These are phyloP conservation scores for Diplosphaera chodatii DNA, from an alignment of 139 green algal species.

Conservation along the genomic window DNA sequence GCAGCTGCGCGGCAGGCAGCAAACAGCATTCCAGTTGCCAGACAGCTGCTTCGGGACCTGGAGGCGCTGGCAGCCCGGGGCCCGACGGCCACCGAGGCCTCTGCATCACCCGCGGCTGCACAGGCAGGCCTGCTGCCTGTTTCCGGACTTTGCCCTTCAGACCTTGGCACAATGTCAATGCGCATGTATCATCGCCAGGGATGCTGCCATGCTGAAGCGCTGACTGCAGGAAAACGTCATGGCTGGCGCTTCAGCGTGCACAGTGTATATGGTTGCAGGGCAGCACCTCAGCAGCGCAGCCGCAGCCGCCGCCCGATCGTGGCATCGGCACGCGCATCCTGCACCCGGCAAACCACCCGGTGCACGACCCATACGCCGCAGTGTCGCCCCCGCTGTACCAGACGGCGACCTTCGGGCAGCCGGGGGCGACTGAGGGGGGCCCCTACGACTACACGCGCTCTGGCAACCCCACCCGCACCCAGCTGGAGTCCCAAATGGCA, in stretches of 20 bases:
- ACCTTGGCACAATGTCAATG: too few relatives aligned
- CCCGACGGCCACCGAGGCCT: slow-evolving; percentile 12
- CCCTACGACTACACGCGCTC: slow-evolving; percentile 96
- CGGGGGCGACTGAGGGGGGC: slow-evolving; percentile 67
- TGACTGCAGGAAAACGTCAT: too few relatives aligned
- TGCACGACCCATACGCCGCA: slow-evolving; percentile 72
- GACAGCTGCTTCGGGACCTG: slow-evolving; percentile 39
- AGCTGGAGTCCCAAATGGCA: slow-evolving; percentile 72
- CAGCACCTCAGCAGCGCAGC: not conserved
- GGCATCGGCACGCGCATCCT: slow-evolving; percentile 36
- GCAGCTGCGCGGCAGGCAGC: slow-evolving; percentile 21
- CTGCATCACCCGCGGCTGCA: slow-evolving; percentile 2
- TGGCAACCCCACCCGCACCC: slow-evolving; percentile 89
- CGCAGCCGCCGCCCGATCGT: too few relatives aligned
- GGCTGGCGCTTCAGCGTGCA: too few relatives aligned
- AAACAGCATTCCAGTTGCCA: slow-evolving; percentile 44
- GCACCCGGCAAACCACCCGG: slow-evolving; percentile 22
- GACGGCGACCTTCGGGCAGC: slow-evolving; percentile 87
- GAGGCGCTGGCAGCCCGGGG: slow-evolving; percentile 15
- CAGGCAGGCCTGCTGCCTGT: too few relatives aligned
- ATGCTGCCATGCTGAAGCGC: too few relatives aligned
- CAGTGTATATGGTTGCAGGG: too few relatives aligned
- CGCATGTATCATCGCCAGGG: too few relatives aligned
- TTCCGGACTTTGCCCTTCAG: too few relatives aligned
- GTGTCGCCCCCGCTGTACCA: slow-evolving; percentile 90